phyloP scores from a whole-genome alignment of 441 rosid genomes.

The Rhodomyrtus psidioides region DNA sequence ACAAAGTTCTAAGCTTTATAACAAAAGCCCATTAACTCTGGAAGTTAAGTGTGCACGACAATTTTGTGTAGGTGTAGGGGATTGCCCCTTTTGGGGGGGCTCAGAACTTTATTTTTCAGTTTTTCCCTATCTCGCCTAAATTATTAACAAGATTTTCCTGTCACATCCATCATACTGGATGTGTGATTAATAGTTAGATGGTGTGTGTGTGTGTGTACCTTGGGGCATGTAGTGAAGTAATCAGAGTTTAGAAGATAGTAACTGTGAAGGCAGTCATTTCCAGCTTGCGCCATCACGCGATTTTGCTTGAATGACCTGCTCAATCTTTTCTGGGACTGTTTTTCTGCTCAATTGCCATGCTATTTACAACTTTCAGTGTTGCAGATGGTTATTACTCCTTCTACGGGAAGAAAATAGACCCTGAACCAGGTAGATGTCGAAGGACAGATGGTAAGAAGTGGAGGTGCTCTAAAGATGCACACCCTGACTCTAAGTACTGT shows the following conservation, averaged over 20 bases:
- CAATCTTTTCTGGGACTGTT: background rate
- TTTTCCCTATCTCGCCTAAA: background rate
- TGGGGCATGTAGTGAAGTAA: background rate
- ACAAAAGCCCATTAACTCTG: background rate
- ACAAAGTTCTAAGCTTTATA: background rate
- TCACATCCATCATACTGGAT: background rate
- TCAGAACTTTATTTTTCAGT: background rate
- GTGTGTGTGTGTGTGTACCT: background rate
- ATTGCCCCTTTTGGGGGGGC: background rate
- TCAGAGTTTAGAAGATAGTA: background rate
- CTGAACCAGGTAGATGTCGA: conserved; percentile 63
- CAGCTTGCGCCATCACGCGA: background rate
- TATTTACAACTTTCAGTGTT: background rate
- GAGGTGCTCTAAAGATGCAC: conserved; percentile 65
- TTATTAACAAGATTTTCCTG: background rate
- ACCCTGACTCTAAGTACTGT: conserved; percentile 35
- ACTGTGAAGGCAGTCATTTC: background rate
- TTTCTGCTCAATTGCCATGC: background rate
- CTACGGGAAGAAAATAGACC: conserved; percentile 52
- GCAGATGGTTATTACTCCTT: conserved; percentile 33
- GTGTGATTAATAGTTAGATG: background rate
- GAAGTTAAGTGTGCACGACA: background rate
- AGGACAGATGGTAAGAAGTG: conserved; percentile 67
- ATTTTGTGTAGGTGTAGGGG: background rate
- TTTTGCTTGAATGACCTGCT: background rate